phyloP scores from a whole-genome alignment of 108 stramenopile genomes.

The Aurantiochytrium sp. region DNA sequence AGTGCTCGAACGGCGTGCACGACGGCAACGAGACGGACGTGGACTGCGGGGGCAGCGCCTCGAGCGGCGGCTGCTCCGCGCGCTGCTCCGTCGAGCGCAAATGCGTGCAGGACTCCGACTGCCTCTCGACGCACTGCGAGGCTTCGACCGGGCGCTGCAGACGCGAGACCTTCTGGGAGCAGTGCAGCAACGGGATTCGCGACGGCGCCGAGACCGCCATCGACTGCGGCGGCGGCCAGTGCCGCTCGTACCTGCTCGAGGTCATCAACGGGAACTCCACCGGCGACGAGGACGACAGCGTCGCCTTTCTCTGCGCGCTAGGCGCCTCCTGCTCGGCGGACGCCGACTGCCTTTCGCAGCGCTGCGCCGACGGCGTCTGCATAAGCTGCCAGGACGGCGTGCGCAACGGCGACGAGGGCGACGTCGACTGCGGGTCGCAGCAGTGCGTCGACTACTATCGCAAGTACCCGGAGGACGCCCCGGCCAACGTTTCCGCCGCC shows the following conservation, averaged over 20 bases:
- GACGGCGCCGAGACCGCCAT: slow-evolving; percentile 14
- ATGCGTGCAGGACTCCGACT: not conserved
- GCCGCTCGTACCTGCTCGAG: not conserved
- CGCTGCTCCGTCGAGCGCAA: not conserved
- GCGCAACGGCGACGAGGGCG: not conserved
- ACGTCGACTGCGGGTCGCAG: not conserved
- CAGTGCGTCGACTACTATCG: not conserved
- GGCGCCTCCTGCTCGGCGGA: not conserved
- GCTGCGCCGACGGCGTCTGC: not conserved
- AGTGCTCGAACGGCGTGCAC: not conserved
- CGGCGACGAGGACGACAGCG: not conserved
- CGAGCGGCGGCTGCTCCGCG: not conserved
- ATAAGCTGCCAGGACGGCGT: slow-evolving; percentile 22
- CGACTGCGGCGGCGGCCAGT: slow-evolving; percentile 28
- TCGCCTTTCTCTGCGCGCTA: not conserved
- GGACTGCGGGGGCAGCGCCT: not conserved
- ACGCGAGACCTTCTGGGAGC: not conserved
- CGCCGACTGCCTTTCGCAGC: slow-evolving; percentile 5
- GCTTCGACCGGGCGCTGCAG: not conserved
- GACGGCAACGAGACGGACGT: slow-evolving; percentile 19
- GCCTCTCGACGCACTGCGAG: not conserved
- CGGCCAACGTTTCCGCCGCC: not conserved
- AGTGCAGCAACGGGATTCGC: slow-evolving; percentile 17
- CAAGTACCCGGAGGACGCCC: not conserved
- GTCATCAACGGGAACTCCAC: not conserved